Conservation (phyloP, 768 basidiomycete species). For the Crassisporium funariophilum region DNA sequence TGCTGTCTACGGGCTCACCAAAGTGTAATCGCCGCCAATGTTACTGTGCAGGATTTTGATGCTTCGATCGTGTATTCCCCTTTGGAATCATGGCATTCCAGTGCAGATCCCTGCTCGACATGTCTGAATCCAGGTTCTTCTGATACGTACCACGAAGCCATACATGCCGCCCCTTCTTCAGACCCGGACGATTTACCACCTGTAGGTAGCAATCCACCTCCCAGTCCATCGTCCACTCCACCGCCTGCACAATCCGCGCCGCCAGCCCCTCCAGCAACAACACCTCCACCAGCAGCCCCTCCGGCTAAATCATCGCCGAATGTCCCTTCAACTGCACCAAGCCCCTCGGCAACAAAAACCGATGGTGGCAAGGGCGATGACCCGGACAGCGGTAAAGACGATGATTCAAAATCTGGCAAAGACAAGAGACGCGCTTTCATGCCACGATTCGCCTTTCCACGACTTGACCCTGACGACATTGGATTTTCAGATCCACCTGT, state of each 20-base stretch:
- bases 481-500: constrained; percentile 32
- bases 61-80: constrained; percentile 41
- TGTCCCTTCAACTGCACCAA: background rate
- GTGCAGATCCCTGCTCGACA: constrained; percentile 26
- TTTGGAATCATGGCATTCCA: constrained; percentile 36
- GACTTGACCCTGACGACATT: constrained; percentile 31
- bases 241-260: background rate
- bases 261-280: background rate
- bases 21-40: constrained; percentile 28
- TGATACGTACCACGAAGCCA: constrained; percentile 39
- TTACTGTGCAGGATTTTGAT: constrained; percentile 41
- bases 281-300: background rate
- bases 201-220: no score
- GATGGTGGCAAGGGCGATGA: background rate
- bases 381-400: background rate
- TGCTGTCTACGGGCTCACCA: constrained; percentile 18
- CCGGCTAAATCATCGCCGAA: background rate
- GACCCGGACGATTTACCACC: constrained; percentile 21
- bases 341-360: constrained; percentile 1
- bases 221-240: background rate
- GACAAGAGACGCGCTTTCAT: background rate
- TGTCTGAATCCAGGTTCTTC: constrained; percentile 31
- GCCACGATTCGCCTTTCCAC: constrained; percentile 2
- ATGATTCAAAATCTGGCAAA: background rate
- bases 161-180: constrained; percentile 19